phyloP scores from a whole-genome alignment of 2,329 filamentous ascomycete genomes.

The Colletotrichum euphorbiae region DNA sequence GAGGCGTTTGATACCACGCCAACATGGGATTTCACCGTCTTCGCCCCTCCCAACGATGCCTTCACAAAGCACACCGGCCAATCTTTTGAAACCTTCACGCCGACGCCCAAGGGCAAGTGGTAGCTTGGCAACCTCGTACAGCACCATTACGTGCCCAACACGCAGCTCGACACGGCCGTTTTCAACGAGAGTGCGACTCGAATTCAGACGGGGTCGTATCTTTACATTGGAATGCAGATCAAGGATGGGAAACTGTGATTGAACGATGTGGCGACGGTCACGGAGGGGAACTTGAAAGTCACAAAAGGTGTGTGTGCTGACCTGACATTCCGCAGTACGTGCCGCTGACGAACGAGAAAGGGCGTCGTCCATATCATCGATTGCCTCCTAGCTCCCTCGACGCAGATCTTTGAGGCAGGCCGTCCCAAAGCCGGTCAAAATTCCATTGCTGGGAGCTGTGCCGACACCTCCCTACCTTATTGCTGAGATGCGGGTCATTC shows the following conservation, averaged over 20 bases:
- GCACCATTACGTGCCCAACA: conserved; percentile 45
- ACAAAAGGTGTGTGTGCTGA: conserved; percentile 1
- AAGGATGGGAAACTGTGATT: conserved; percentile 40
- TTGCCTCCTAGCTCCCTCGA: conserved; percentile 43
- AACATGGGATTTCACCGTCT: conserved; percentile 47
- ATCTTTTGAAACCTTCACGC: conserved; percentile 45
- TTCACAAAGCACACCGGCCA: conserved; percentile 45
- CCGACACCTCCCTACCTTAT: conserved; percentile 44
- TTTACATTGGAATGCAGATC: conserved; percentile 43
- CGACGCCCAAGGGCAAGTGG: conserved; percentile 45
- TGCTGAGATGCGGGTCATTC: conserved; percentile 36
- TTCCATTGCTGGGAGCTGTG: conserved; percentile 46
- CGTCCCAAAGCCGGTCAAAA: conserved; percentile 41
- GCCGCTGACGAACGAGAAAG: conserved; percentile 24
- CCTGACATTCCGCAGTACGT: background rate
- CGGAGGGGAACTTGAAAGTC: conserved; percentile 19
- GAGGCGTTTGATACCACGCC: conserved; percentile 46
- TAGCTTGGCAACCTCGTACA: conserved; percentile 45
- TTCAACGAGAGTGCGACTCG: conserved; percentile 43
- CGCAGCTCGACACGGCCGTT: conserved; percentile 38
- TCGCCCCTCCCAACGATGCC: conserved; percentile 46
- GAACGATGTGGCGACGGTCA: conserved; percentile 43
- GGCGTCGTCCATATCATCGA: conserved; percentile 45
- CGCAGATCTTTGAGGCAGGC: conserved; percentile 44
- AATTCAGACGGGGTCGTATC: conserved; percentile 44